phyloP scores from a whole-genome alignment of 2,329 filamentous ascomycete genomes.

The Grosmannia penicillata region DNA sequence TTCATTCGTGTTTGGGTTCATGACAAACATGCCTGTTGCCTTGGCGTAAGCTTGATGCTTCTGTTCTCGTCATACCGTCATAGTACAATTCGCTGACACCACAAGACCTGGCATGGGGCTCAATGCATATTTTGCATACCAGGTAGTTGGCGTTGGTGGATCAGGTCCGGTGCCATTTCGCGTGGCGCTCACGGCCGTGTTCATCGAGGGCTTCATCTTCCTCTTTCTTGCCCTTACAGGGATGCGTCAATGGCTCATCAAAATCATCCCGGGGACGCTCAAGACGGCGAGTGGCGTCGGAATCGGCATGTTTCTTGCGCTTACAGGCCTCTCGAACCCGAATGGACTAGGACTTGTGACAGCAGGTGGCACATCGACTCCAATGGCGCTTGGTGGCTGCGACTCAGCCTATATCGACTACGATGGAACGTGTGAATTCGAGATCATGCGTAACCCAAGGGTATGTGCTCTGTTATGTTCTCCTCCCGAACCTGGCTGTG shows the following conservation, averaged over 20 bases:
- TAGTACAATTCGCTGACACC: slow-evolving; percentile 5
- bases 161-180: slow-evolving; percentile 40
- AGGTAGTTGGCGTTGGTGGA: slow-evolving; percentile 48
- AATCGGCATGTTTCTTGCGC: slow-evolving; percentile 48
- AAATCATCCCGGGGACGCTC: slow-evolving; percentile 47
- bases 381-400: slow-evolving; percentile 66
- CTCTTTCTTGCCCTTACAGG: slow-evolving; percentile 49
- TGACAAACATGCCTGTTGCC: slow-evolving; percentile 69
- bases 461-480: neutral
- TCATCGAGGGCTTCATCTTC: slow-evolving; percentile 51
- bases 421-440: slow-evolving; percentile 12
- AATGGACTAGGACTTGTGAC: slow-evolving; percentile 74
- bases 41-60: slow-evolving; percentile 40
- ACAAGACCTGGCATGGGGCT: slow-evolving; percentile 50
- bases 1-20: slow-evolving; percentile 62
- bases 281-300: slow-evolving; percentile 52
- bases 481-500: too few relatives aligned
- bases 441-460: slow-evolving; percentile 3
- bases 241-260: slow-evolving; percentile 59
- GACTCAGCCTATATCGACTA: slow-evolving; percentile 33
- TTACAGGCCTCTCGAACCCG: slow-evolving; percentile 58
- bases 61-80: neutral
- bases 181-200: slow-evolving; percentile 47
- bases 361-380: slow-evolving; percentile 47
- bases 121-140: slow-evolving; percentile 54